A percentile compares a stretch with the other conserved stretches of the same genome.
phyloP scores from a whole-genome alignment of 2,329 filamentous ascomycete species.

The Xylaria hypoxylon region DNA sequence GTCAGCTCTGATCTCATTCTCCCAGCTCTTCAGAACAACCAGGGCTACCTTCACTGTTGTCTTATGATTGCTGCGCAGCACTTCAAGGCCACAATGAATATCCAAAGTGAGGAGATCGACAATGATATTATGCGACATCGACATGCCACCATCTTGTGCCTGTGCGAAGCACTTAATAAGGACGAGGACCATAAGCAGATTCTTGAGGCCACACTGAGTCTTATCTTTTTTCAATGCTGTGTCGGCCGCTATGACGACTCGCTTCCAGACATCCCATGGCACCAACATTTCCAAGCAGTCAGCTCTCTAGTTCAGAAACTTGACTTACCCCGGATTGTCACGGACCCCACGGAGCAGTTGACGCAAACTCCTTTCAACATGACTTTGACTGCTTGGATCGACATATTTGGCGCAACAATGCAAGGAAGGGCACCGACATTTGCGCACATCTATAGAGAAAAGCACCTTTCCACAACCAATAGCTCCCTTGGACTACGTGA shows the following conservation, averaged over 20 bases:
- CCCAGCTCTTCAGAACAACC: constrained; percentile 89
- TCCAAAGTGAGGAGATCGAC: constrained; percentile 80
- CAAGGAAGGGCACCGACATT: constrained; percentile 86
- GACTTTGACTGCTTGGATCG: constrained; percentile 94
- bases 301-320: constrained; percentile 87
- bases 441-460: constrained; percentile 94
- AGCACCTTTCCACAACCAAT: constrained; percentile 78
- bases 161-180: constrained; percentile 82
- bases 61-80: constrained; percentile 93
- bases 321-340: constrained; percentile 77
- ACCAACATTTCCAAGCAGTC: constrained; percentile 94
- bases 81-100: constrained; percentile 79
- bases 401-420: constrained; percentile 96
- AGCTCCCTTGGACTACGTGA: constrained; percentile 80
- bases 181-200: constrained; percentile 89
- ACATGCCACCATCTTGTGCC: constrained; percentile 84
- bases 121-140: constrained; percentile 92
- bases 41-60: constrained; percentile 94
- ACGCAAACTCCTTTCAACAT: constrained; percentile 89
- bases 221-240: constrained; percentile 96
- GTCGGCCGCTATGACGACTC: constrained; percentile 87
- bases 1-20: constrained; percentile 85
- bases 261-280: constrained; percentile 93
- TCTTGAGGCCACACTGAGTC: constrained; percentile 89
- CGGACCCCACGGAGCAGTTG: constrained; percentile 68